phyloP scores from a whole-genome alignment of 768 basidiomycete genomes.

The Amanita pseudoporphyria region DNA sequence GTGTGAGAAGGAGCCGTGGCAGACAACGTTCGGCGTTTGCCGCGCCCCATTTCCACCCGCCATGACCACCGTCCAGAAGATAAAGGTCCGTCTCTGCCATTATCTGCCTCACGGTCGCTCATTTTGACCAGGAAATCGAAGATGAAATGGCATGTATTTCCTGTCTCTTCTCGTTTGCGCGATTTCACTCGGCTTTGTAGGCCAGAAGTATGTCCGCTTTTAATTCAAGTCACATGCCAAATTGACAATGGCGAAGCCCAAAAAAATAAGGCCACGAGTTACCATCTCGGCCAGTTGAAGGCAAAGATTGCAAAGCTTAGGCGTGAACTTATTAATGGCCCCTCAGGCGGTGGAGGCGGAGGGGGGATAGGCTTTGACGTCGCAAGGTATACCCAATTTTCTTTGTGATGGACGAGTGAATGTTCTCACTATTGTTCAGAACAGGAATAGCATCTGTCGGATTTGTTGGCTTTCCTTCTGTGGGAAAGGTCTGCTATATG shows the following conservation, averaged over 20 bases:
- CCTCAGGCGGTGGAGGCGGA: conserved; percentile 75
- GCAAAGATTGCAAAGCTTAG: conserved; percentile 97
- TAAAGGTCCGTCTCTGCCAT: conserved; percentile 44
- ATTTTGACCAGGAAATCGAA: conserved; percentile 66
- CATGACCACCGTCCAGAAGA: conserved; percentile 91
- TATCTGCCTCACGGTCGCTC: conserved; percentile 16
- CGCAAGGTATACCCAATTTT: conserved; percentile 36
- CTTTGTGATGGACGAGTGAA: neutral
- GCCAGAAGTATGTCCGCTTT: conserved; percentile 58
- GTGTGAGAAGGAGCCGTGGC: too few species aligned
- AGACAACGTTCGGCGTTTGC: conserved; percentile 30
- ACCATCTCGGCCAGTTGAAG: conserved; percentile 94
- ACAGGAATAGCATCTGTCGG: conserved; percentile 97
- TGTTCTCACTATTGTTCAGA: conserved; percentile 22
- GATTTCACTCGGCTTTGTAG: conserved; percentile 30
- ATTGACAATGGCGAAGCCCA: conserved; percentile 48
- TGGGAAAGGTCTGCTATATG: conserved; percentile 63
- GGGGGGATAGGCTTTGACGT: conserved; percentile 95
- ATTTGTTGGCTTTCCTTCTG: conserved; percentile 88
- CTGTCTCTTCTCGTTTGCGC: conserved; percentile 7
- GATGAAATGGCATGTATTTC: conserved; percentile 80
- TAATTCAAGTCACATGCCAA: conserved; percentile 4
- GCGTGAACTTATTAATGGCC: conserved; percentile 81
- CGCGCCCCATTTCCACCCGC: conserved; percentile 24
- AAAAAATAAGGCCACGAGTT: conserved; percentile 94